Evolutionary conservation across 208 protist species (phyloP).

Genomic region (Entamoeba invadens): DNA sequence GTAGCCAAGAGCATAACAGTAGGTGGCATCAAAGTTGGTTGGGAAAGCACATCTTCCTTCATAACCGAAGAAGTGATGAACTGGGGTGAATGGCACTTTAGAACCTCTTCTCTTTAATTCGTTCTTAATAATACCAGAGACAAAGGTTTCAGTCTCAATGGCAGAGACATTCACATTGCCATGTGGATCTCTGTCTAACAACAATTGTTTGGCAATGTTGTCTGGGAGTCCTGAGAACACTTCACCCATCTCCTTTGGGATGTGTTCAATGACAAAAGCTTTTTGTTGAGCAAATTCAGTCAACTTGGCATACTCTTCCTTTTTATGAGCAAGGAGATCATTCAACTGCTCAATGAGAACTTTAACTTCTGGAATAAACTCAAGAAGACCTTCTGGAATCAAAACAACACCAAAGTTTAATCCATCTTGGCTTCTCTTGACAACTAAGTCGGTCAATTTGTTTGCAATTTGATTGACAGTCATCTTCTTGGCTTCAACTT

Average conservation of each 20-base stretch:
- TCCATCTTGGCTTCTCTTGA: slow-evolving; percentile 19
- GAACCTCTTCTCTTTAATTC: slow-evolving; percentile 1
- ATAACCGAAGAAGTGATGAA: slow-evolving; percentile 52
- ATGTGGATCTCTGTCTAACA: slow-evolving; percentile 23
- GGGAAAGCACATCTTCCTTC: slow-evolving; percentile 44
- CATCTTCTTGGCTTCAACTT: slow-evolving; percentile 36
- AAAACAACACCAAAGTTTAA: slow-evolving; percentile 47
- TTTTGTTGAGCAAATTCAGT: not conserved
- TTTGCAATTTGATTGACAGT: slow-evolving; percentile 33
- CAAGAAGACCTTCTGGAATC: slow-evolving; percentile 50
- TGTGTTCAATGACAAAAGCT: not conserved
- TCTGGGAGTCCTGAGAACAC: slow-evolving; percentile 30
- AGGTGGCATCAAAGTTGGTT: slow-evolving; percentile 45
- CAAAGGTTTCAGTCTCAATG: slow-evolving; percentile 47
- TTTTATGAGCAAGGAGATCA: slow-evolving; percentile 17
- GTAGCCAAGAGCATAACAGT: slow-evolving; percentile 47
- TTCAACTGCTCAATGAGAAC: slow-evolving; percentile 34
- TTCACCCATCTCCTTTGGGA: not conserved
- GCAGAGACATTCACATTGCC: slow-evolving; percentile 45
- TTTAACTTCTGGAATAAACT: slow-evolving; percentile 43
- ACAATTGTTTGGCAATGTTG: slow-evolving; percentile 30
- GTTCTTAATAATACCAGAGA: slow-evolving; percentile 14
- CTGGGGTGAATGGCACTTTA: slow-evolving; percentile 31
- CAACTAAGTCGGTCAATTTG: slow-evolving; percentile 36
- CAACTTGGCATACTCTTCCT: not conserved